Evolutionary conservation across 2,329 filamentous ascomycete species (phyloP).

Genomic region (Xylaria sp.): DNA sequence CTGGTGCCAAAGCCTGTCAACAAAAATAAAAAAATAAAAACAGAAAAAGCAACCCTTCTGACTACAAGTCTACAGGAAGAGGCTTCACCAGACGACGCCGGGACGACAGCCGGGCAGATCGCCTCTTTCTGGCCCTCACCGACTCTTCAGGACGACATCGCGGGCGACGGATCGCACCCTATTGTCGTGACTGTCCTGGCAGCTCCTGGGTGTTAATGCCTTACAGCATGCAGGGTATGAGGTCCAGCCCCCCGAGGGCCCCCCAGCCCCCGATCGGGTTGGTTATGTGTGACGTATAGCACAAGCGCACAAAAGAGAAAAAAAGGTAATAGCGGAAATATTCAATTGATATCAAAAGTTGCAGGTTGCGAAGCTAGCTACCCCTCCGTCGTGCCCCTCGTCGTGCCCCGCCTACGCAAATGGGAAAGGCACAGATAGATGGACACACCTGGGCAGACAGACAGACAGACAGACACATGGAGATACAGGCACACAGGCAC

Average conservation of each 20-base stretch:
- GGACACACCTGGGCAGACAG: too few relatives aligned
- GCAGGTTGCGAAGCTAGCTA: conserved; percentile 22
- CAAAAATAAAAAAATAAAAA: too few relatives aligned
- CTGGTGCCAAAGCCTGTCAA: conserved; percentile 19
- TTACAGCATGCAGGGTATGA: conserved; percentile 32
- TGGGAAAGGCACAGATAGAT: too few relatives aligned
- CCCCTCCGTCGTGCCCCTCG: conserved; percentile 32
- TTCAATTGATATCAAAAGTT: conserved; percentile 29
- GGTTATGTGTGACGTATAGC: conserved; percentile 28
- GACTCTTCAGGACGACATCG: conserved; percentile 22
- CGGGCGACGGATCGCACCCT: neutral
- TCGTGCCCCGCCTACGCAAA: conserved; percentile 15
- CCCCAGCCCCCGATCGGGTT: conserved; percentile 15
- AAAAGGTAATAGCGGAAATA: conserved; percentile 23
- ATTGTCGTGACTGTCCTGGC: conserved; percentile 2
- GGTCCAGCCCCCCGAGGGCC: conserved; percentile 15
- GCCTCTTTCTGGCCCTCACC: conserved; percentile 32
- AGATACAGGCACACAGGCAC: too few relatives aligned
- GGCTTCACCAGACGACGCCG: conserved; percentile 28
- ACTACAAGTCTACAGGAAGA: conserved; percentile 26
- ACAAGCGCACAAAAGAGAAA: conserved; percentile 31
- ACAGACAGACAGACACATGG: too few relatives aligned
- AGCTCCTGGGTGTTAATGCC: conserved; percentile 31
- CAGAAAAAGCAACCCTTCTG: too few relatives aligned
- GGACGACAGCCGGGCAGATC: conserved; percentile 31